Evolutionary conservation across 2,329 filamentous ascomycete species (phyloP), one percentile per base, ranked within the genome.

Genomic region (Plenodomus lindquistii): DNA sequence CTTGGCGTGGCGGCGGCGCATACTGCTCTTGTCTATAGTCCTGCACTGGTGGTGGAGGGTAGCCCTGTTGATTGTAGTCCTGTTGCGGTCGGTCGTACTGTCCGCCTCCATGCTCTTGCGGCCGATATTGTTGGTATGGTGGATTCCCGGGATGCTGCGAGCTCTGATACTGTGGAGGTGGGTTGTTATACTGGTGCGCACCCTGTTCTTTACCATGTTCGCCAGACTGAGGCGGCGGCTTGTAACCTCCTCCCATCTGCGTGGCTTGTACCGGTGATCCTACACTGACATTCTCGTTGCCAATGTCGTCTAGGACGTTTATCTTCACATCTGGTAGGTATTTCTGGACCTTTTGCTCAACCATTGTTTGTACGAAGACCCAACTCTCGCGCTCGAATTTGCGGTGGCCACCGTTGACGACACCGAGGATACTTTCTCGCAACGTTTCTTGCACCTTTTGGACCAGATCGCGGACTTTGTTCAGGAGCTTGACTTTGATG

Each of bases 241-340:
- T 50, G 2, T 45, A 42, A 8, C 46, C 51, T 37, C 57, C 54
- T 21, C 59, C 52, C 13, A 54, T 42, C 11, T 59, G 50, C 27
- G 46, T 45, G 19, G 40, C 48, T 31, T 51, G 35, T 16, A 44
- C 52, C 8, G 64, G 64, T 16, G 53, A 37, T 18, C 63, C 64
- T 4, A 67, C 64, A 35, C 62, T 66, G 16, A 67, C 64, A 41
- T 57, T 56, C 24, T 67, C 64, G 37, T 67, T 65, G 20, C 64
- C 64, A 38, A 67, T 67, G 17, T 67, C 64, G 36, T 67, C 64
- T 18, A 62, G 63, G 0, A 67, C 63, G 4, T 49, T 52, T 41
- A 67, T 67, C 47, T 66, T 63, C 11, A 67, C 64, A 24, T 67
- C 59, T 6, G 64, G 64, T 2, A 67, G 49, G 22, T 67, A 66